phyloP scores from a whole-genome alignment of 805 yeast species.

The Blastobotrys terrestris region DNA sequence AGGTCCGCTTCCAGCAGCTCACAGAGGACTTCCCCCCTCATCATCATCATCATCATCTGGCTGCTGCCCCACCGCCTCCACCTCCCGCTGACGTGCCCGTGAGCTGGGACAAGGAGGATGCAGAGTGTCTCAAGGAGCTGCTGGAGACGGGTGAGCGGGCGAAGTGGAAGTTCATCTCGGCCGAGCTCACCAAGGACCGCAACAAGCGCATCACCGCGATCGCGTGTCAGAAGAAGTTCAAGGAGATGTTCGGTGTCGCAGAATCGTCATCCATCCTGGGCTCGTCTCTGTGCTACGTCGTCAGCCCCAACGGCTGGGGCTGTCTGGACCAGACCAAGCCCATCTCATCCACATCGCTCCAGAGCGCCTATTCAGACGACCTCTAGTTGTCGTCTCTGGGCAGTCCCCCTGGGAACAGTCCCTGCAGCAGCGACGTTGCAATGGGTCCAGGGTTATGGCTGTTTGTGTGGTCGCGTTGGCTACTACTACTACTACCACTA shows the following conservation, averaged over 20 bases:
- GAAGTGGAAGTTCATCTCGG: conserved; percentile 56
- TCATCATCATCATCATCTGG: neutral
- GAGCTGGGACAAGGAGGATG: conserved; percentile 39
- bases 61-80: conserved; percentile 2
- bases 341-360: conserved; percentile 8
- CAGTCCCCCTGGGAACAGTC: neutral
- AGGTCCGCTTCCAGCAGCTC: conserved; percentile 66
- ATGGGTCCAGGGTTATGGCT: neutral
- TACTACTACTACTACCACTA: too few relatives aligned
- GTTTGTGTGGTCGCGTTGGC: too few relatives aligned
- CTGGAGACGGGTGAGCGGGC: conserved; percentile 48
- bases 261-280: conserved; percentile 43
- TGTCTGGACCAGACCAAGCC: conserved; percentile 24
- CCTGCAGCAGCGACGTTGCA: neutral
- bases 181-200: conserved; percentile 23
- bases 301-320: conserved; percentile 43
- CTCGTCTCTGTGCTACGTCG: conserved; percentile 49
- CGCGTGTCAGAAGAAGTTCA: conserved; percentile 51
- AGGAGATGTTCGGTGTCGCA: conserved; percentile 49
- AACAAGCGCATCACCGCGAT: conserved; percentile 43
- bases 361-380: conserved; percentile 9
- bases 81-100: conserved; percentile 9
- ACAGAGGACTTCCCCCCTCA: conserved; percentile 40
- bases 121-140: conserved; percentile 41
- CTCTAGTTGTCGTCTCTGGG: neutral